Evolutionary conservation across 345 rosid species (phyloP).

Genomic region (Chamaenerion angustifolium): DNA sequence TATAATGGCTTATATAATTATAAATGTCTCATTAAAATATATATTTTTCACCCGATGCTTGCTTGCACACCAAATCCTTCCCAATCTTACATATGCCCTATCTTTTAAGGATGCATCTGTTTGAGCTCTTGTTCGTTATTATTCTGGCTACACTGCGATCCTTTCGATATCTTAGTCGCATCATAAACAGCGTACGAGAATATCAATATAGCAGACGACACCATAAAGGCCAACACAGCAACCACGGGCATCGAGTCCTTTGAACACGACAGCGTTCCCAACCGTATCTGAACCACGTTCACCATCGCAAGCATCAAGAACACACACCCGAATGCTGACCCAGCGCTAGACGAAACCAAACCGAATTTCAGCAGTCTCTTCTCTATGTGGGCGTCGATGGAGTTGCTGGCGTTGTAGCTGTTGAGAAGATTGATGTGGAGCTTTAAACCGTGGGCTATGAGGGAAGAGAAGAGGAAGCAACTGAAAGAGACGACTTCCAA

Average conservation of each 20-base stretch:
- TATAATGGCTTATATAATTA: no score
- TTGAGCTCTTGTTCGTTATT: no score
- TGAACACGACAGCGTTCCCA: constrained; percentile 5
- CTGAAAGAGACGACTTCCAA: constrained; percentile 8
- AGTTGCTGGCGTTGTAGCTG: neutral
- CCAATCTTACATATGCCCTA: no score
- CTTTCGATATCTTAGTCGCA: neutral
- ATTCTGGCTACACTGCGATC: no score
- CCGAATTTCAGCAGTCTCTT: constrained; percentile 2
- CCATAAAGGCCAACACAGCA: neutral
- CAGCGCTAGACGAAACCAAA: neutral
- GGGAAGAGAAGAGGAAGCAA: constrained; percentile 10
- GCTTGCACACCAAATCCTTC: no score
- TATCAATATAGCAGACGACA: neutral
- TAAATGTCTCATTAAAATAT: no score
- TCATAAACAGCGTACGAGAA: neutral
- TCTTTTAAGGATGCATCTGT: no score
- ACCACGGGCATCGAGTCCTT: constrained; percentile 1
- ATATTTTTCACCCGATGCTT: no score
- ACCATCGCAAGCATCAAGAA: constrained; percentile 14
- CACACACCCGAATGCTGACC: constrained; percentile 4
- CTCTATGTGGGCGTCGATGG: neutral
- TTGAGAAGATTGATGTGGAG: constrained; percentile 7
- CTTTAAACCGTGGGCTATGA: constrained; percentile 11
- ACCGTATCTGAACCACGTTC: constrained; percentile 7